Evolutionary conservation across 345 rosid species (phyloP), one percentile per base, ranked within the genome.

Genomic region (Durio zibethinus): DNA sequence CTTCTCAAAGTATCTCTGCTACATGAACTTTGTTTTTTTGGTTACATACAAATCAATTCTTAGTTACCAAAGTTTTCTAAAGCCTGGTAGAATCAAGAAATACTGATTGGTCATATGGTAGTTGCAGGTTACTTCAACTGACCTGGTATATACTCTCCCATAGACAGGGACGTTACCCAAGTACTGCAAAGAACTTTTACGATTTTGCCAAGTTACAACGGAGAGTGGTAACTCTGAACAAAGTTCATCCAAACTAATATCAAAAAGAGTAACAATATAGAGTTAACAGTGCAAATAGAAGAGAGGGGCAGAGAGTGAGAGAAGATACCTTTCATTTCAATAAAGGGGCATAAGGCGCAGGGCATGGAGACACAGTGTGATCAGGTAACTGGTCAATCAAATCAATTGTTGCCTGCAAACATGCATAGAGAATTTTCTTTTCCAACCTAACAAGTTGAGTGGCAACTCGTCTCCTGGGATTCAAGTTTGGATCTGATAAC

Each of bases 391-490:
- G 88, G 61, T 79, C 82, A 75, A 90, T 86, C 84, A 95, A 78
- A 80, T 89, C 89, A 33, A 67, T 75, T 62, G 94, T 85, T 15
- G 90, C 86, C 84, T 82, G 83, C 80, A 93, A 82, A 85, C 97
- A 95, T 62, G 94, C 94, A 64, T 82, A 83, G 54, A 95, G 90
- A 76, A 93, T 93, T 86, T 88, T 93, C 96, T 95, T 95, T 84
- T 95, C 99, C 83, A 89, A 66, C 81, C 86, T 83, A 72, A 91
- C 97, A 75, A 95, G 97, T 84, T 91, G 92, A 50, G 97, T 93
- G 33, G 99, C 98, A 60, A 95, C 98, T 85, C 89, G 87, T 85
- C 87, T 93, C 89, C 88, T 92, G 35, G 96, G 97, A 80, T 87
- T 87, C 88, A 90, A 73, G 74, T 79, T 79, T 62, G 87, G 84